phyloP scores from a whole-genome alignment of 495 filamentous ascomycete species.

The Aspergillus campestris region DNA sequence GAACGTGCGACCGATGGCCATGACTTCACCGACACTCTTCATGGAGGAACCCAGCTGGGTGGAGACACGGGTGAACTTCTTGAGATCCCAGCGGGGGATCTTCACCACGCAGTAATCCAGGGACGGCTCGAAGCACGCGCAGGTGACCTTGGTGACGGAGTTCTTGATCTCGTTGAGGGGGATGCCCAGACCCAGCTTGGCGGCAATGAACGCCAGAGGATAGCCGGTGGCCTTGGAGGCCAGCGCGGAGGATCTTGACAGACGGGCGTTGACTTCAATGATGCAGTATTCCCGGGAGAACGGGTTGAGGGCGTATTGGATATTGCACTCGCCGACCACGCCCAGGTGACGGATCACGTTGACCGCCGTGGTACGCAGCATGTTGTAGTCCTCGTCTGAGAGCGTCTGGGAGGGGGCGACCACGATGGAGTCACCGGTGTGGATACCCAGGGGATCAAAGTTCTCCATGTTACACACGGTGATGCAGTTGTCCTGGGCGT shows the following conservation, averaged over 20 bases:
- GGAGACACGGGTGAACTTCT: slow-evolving; percentile 96
- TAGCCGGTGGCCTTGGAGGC: slow-evolving; percentile 98
- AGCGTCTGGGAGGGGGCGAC: slow-evolving; percentile 95
- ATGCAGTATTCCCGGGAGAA: slow-evolving; percentile 97
- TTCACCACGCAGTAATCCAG: slow-evolving; percentile 98
- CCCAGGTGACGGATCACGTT: slow-evolving; percentile 97
- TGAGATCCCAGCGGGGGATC: slow-evolving; percentile 97
- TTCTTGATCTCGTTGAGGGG: slow-evolving; percentile 95
- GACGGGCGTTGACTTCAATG: slow-evolving; percentile 97
- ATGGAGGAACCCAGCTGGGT: slow-evolving; percentile 93
- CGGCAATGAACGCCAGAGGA: slow-evolving; percentile 91
- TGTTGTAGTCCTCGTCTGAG: slow-evolving; percentile 97
- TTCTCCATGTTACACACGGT: slow-evolving; percentile 99
- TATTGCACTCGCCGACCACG: slow-evolving; percentile 97
- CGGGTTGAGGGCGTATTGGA: slow-evolving; percentile 95
- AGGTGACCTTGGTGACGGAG: slow-evolving; percentile 91
- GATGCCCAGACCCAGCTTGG: slow-evolving; percentile 89
- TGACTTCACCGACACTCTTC: slow-evolving; percentile 99
- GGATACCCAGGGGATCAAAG: slow-evolving; percentile 95
- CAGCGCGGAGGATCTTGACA: slow-evolving; percentile 91
- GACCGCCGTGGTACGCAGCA: slow-evolving; percentile 96
- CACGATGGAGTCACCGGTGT: slow-evolving; percentile 97
- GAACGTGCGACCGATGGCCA: slow-evolving; percentile 94
- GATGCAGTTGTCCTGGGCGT: slow-evolving; percentile 96
- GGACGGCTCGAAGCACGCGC: slow-evolving; percentile 98